Base-by-base conservation (phyloP, 2,329 filamentous ascomycete genomes). In the Talaromyces sp. region DNA sequence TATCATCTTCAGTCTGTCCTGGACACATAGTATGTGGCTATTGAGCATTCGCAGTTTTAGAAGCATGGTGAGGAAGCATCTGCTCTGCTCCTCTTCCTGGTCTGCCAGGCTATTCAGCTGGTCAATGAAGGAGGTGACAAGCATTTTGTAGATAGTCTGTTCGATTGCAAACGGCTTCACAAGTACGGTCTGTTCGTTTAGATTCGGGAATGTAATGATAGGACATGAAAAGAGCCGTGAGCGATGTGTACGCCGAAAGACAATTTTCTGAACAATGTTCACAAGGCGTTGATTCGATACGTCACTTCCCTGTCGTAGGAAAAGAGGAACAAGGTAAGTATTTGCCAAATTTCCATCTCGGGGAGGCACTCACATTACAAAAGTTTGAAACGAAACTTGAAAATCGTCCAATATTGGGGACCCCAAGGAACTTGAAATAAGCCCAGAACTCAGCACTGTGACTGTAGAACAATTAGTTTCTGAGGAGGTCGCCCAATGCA, bases 191-290 rank as follows among this genome's bases (percentile, higher is more conserved):
- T 70, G 71, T 61, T 84, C 77, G 7, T 75, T 75, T 0, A 86
- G 81, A 15, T 75, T 73, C 0, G 86, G 86, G 0, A 89, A 76
- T 8, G 80, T 82, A 17, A 88, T 71, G 1, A 89, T 82, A 0
- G 84, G 83, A 0, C 79, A 75, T 1, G 81, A 78, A 67, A 88
- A 84, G 17, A 88, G 76, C 0, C 73, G 80, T 63, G 86, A 84
- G 1, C 74, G 73, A 72, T 88, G 85, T 0, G 85, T 87, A 5
- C 85, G 79, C 5, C 86, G 78, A 17, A 85, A 79, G 81, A 88
- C 85, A 62, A 85, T 81, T 4, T 70, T 67, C 58, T 71, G 68
- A 2, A 79, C 67, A 3, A 75, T 65, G 27, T 72, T 75, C 3
- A 69, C 61, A 0, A 79, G 69, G 11, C 75, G 71, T 31, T 69